Conservation (phyloP, 306 rosid species). For the Lotus japonicus region DNA sequence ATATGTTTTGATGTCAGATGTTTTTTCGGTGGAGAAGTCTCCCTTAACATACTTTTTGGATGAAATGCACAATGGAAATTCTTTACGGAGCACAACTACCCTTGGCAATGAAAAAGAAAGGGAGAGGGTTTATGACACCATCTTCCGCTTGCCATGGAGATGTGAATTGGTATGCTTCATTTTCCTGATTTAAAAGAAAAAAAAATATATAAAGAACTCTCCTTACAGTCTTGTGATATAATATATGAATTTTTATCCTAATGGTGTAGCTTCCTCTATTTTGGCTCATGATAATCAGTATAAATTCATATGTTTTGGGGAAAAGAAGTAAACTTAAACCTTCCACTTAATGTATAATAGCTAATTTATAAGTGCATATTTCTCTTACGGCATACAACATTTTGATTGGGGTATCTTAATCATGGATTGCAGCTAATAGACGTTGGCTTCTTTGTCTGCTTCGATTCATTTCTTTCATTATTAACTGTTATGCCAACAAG, state of each 20-base stretch:
- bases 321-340: not conserved
- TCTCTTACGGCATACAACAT: constrained; percentile 8
- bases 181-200: constrained; percentile 6
- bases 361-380: constrained; percentile 23
- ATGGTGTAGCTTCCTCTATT: constrained; percentile 8
- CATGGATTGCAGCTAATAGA: constrained; percentile 82
- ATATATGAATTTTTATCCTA: not conserved
- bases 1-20: constrained; percentile 39
- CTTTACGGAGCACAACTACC: constrained; percentile 77
- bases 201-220: not conserved
- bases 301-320: not conserved
- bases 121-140: constrained; percentile 90
- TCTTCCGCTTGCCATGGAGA: constrained; percentile 99
- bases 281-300: constrained; percentile 1
- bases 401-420: constrained; percentile 24
- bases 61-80: constrained; percentile 79
- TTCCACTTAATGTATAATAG: not conserved
- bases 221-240: constrained; percentile 22
- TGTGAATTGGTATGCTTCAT: constrained; percentile 81
- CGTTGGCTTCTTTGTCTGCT: constrained; percentile 95
- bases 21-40: constrained; percentile 58
- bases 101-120: constrained; percentile 87
- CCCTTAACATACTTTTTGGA: constrained; percentile 72
- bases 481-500: constrained; percentile 95
- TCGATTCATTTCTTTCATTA: constrained; percentile 92